Evolutionary conservation across 305 asterid species (phyloP), one percentile per base, ranked within the genome.

Genomic region (Fraxinus platypoda): DNA sequence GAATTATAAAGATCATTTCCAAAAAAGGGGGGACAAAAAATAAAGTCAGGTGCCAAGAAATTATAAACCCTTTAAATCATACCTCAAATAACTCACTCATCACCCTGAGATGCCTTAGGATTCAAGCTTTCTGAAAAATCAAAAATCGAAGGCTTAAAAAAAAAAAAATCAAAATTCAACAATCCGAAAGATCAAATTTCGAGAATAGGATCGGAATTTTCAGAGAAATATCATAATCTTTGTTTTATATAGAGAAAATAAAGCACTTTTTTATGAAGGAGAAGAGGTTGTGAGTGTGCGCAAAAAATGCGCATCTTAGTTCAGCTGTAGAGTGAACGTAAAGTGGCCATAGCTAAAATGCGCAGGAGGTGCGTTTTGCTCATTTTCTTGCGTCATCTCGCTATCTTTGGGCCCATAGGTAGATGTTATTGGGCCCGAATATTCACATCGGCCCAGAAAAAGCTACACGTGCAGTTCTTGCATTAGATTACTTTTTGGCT

Each of bases 301-400:
- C 75, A 75, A 52, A 21, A 76, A 77, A 70, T 46, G 82, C n/a
- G 80, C 74, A 85, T 78, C 77, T 71, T 75, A 78, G 78, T 74
- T 84, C 76, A 49, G 83, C 23, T 80, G 82, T 8, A 31, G 77
- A 80, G 77, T 57, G 28, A 73, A 82, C 75, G 73, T 71, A 31
- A 78, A 73, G 83, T 21, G n/a, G 66, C n/a, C 28, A 79, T 17
- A 35, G 85, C 82, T 86, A 80, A 77, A 37, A 71, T 83, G 89
- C 85, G 84, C 88, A 37, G 23, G 7, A 57, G 77, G 84, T 81
- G 83, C 78, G 21, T 28, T 30, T 30, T 26, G 23, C 38, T 26
- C 75, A 30, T 68, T 68, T 68, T 68, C 75, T 68, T 35, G 38
- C 75, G 38, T 34, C 75, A 68, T 68, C 75, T 30, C 38, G 23